Percentiles rank a stretch among this genome's conserved stretches.
phyloP scores from a whole-genome alignment of 2,329 filamentous ascomycete genomes.

The Xylariaceae sp. region DNA sequence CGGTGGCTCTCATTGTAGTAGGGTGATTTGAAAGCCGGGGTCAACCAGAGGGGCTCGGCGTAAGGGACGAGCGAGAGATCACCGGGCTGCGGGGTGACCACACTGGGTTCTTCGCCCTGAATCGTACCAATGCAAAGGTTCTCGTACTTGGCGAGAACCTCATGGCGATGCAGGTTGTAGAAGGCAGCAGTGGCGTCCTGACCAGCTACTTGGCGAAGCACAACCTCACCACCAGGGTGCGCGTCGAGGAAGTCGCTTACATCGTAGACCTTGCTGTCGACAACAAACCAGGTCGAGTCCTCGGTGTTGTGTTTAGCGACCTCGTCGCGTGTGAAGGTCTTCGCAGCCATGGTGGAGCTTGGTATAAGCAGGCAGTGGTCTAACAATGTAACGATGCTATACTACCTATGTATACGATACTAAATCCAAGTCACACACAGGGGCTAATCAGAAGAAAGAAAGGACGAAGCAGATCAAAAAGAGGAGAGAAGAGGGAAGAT shows the following conservation, averaged over 20 bases:
- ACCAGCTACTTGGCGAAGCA: constrained; percentile 75
- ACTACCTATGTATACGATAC: too few relatives aligned
- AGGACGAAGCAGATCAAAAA: not conserved
- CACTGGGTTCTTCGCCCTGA: constrained; percentile 67
- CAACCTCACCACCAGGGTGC: constrained; percentile 76
- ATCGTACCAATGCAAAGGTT: constrained; percentile 70
- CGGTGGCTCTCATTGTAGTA: constrained; percentile 76
- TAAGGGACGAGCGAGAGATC: constrained; percentile 76
- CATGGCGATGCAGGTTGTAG: constrained; percentile 88
- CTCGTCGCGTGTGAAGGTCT: constrained; percentile 56
- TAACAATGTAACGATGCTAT: too few relatives aligned
- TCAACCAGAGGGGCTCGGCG: constrained; percentile 78
- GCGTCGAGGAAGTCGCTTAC: constrained; percentile 79
- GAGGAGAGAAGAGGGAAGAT: not conserved
- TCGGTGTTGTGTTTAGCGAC: constrained; percentile 72
- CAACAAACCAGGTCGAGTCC: constrained; percentile 74
- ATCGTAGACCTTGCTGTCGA: constrained; percentile 85
- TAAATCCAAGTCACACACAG: too few relatives aligned
- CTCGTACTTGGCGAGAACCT: constrained; percentile 77
- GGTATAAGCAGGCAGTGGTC: not conserved
- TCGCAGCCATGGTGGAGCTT: constrained; percentile 28
- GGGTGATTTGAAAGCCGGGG: constrained; percentile 68
- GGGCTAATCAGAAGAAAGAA: not conserved
- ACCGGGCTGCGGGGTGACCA: constrained; percentile 63
- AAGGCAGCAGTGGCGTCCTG: constrained; percentile 77